Evolutionary conservation across 306 rosid species (phyloP), one percentile per base, ranked within the genome.

Genomic region (Argentina anserina): DNA sequence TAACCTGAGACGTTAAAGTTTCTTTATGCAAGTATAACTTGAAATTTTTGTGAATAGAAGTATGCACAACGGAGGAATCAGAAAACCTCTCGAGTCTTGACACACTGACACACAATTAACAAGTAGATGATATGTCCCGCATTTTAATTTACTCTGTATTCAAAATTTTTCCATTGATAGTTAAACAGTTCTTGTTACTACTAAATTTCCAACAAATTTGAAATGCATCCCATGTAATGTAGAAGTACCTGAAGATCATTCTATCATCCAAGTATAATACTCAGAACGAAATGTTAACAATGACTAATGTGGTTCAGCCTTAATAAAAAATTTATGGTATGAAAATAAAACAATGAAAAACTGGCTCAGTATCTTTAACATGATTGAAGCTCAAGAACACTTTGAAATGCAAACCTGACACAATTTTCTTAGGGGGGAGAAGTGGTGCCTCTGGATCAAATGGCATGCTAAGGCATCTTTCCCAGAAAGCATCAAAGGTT

Each of bases 391-490:
- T 23, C 63, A 53, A 56, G 11, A 58, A 12, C 33, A 18, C 34
- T 40, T 56, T 18, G 52, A 40, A 55, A 26, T 28, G 28, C 56
- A 63, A 72, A 92, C 99, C 99, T 87, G 96, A 85, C 78, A 91
- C 67, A 59, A 95, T 91, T 84, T 93, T 89, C 82, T 90, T 91
- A 67, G 99, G 99, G 28, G 99, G 99, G 8, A 95, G 99, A 79
- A 91, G 97, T 56, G 99, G 99, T 13, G 99, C 85, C 79, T 90
- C 97, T 12, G 99, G 99, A 77, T 95, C 99, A 80, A 76, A 95
- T 65, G 99, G 97, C 99, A 91, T 91, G 92, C 90, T 91, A 53
- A 90, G 99, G 83, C 97, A 95, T 83, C 90, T 91, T 82, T 90
- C 97, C 99, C 99, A 95, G 79, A 95, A 95, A 72, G 86, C 83